Conservation (phyloP, 2,329 filamentous ascomycete genomes). For the Alternaria infectoria region DNA sequence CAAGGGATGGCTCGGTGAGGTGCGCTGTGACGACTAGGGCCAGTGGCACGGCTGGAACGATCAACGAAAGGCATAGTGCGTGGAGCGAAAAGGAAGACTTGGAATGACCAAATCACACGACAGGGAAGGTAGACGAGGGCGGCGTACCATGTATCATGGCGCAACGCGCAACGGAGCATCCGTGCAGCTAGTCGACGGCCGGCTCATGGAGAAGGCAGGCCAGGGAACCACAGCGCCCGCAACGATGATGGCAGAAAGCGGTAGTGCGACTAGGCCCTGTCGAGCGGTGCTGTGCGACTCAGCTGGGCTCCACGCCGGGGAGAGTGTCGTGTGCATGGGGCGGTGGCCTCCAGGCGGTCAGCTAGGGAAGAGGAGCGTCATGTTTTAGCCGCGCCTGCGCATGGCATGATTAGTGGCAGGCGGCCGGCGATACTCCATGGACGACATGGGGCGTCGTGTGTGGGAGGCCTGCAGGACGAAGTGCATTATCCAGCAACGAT, state of each 20-base stretch:
- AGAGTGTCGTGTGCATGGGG: constrained; percentile 41
- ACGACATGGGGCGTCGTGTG: constrained; percentile 13
- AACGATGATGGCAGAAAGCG: constrained; percentile 37
- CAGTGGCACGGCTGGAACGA: constrained; percentile 50
- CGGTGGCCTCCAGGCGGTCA: constrained; percentile 42
- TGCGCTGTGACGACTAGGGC: constrained; percentile 45
- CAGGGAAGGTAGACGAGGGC: constrained; percentile 30
- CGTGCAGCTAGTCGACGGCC: constrained; percentile 44
- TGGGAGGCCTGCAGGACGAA: constrained; percentile 5
- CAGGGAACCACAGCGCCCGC: constrained; percentile 32
- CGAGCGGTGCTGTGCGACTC: constrained; percentile 26
- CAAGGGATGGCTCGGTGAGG: constrained; percentile 45
- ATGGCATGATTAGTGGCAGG: constrained; percentile 29
- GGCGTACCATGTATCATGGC: constrained; percentile 51
- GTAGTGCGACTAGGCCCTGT: constrained; percentile 22
- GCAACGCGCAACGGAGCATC: constrained; percentile 51
- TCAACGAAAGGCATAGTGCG: constrained; percentile 38
- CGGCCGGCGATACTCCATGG: constrained; percentile 24
- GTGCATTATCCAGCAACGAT: constrained; percentile 22
- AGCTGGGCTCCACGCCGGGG: constrained; percentile 38
- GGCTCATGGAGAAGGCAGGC: constrained; percentile 33
- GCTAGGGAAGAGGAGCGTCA: constrained; percentile 35
- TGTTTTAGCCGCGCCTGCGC: constrained; percentile 42
- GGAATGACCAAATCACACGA: constrained; percentile 44
- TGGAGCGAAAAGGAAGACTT: constrained; percentile 45